These are phyloP conservation scores for Euphorbia pulcherrima DNA, from an alignment of 345 rosid genomes.

Conservation along the genomic window DNA sequence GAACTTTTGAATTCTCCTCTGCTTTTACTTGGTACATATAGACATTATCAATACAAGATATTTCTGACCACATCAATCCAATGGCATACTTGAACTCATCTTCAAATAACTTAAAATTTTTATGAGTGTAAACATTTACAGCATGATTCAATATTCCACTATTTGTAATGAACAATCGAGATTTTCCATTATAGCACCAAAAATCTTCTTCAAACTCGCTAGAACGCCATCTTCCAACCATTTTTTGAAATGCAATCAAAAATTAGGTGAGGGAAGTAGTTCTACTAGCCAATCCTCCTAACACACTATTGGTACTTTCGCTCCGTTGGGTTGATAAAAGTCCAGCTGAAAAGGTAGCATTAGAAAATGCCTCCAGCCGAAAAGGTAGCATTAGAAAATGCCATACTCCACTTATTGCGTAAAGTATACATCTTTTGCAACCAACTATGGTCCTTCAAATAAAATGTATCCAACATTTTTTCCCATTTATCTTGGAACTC, in stretches of 20 bases:
- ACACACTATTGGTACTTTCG: not conserved
- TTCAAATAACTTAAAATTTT: not conserved
- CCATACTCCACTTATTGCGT: constrained; percentile 5
- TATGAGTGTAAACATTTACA: not conserved
- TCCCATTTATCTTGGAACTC: not conserved
- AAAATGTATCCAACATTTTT: too few relatives aligned
- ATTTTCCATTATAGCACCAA: not conserved
- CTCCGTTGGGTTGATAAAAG: not conserved
- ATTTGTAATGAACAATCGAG: not conserved
- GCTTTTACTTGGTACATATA: not conserved
- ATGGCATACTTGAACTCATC: too few relatives aligned
- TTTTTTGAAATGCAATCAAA: too few relatives aligned
- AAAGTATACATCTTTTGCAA: too few relatives aligned
- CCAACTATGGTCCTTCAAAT: too few relatives aligned
- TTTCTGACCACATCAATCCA: not conserved
- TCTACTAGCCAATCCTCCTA: not conserved
- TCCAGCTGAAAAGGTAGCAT: not conserved
- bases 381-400: not conserved
- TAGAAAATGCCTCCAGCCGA: too few relatives aligned
- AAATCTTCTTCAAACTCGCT: not conserved
- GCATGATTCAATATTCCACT: not conserved
- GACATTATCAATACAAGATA: not conserved
- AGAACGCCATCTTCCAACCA: not conserved
- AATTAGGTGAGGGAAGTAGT: not conserved
- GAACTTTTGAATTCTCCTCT: not conserved